phyloP scores from a whole-genome alignment of 164 flowering plant species.

The Chloranthus sessilifolius region DNA sequence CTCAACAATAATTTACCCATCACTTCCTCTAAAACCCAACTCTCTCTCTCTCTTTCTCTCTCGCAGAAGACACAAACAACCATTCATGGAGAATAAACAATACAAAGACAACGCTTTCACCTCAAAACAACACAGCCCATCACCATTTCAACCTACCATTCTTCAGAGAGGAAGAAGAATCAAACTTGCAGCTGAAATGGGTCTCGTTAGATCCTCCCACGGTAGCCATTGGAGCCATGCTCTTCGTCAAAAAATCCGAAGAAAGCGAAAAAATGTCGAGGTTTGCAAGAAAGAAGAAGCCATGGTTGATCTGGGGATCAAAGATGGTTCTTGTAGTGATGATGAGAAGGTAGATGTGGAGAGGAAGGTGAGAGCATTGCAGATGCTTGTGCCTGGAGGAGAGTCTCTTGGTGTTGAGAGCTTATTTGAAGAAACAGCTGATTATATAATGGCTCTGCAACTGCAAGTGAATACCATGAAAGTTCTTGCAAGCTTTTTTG shows the following conservation, averaged over 20 bases:
- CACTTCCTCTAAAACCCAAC: constrained; percentile 4
- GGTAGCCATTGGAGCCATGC: background rate
- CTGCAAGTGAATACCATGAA: constrained; percentile 41
- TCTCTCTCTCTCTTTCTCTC: constrained; percentile 5
- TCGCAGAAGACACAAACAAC: background rate
- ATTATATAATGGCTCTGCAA: constrained; percentile 47
- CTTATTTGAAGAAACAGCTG: constrained; percentile 55
- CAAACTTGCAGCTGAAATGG: background rate
- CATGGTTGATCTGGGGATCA: background rate
- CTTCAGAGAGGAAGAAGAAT: background rate
- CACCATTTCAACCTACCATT: background rate
- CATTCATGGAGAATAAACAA: background rate
- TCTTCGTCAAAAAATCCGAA: background rate
- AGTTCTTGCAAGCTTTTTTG: constrained; percentile 31
- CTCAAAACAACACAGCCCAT: background rate
- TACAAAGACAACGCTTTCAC: background rate
- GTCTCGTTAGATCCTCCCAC: background rate
- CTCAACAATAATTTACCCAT: constrained; percentile 30
- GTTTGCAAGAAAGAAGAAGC: constrained; percentile 3
- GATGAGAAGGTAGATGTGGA: constrained; percentile 41
- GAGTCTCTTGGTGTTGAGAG: constrained; percentile 36
- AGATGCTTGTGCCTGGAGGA: constrained; percentile 57
- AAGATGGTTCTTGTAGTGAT: constrained; percentile 8
- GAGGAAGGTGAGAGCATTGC: constrained; percentile 41
- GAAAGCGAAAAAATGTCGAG: background rate